These are phyloP conservation scores for Escovopsis sp. DNA, from an alignment of 2,329 filamentous ascomycete species.

Conservation along the genomic window DNA sequence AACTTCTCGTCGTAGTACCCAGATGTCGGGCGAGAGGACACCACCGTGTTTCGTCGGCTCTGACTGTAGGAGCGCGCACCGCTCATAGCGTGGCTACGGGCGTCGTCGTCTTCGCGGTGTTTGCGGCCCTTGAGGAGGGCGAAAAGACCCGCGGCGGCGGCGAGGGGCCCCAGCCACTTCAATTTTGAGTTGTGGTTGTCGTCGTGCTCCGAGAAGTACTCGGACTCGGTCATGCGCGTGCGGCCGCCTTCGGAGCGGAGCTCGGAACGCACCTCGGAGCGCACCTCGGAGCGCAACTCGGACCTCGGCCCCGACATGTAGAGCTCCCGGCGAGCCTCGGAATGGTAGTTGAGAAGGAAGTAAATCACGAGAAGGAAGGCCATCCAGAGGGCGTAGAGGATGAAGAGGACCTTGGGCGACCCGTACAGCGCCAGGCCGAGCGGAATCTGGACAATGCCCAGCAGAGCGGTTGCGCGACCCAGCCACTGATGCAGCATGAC, in stretches of 20 bases:
- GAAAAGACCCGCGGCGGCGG: constrained; percentile 33
- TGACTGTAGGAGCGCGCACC: constrained; percentile 21
- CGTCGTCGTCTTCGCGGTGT: constrained; percentile 10
- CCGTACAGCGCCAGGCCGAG: constrained; percentile 85
- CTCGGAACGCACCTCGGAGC: not conserved
- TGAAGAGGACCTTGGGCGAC: constrained; percentile 70
- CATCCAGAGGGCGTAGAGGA: constrained; percentile 71
- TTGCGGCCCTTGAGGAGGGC: constrained; percentile 31
- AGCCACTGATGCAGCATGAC: constrained; percentile 74
- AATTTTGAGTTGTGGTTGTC: constrained; percentile 14
- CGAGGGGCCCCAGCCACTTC: constrained; percentile 37
- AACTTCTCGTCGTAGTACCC: constrained; percentile 54
- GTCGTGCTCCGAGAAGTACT: constrained; percentile 21
- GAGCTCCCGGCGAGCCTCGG: constrained; percentile 39
- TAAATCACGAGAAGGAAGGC: constrained; percentile 57
- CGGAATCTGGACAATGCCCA: constrained; percentile 77
- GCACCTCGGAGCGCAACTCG: not conserved
- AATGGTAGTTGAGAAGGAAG: constrained; percentile 62
- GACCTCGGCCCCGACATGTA: constrained; percentile 31
- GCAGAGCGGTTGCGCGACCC: constrained; percentile 59
- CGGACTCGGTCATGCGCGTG: constrained; percentile 24
- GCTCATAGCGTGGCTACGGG: constrained; percentile 26
- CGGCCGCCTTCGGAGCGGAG: constrained; percentile 35
- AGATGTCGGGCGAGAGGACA: constrained; percentile 36
- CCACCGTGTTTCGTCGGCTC: constrained; percentile 30